phyloP scores from a whole-genome alignment of 441 rosid genomes.

The Euphorbia schlechtendalii region DNA sequence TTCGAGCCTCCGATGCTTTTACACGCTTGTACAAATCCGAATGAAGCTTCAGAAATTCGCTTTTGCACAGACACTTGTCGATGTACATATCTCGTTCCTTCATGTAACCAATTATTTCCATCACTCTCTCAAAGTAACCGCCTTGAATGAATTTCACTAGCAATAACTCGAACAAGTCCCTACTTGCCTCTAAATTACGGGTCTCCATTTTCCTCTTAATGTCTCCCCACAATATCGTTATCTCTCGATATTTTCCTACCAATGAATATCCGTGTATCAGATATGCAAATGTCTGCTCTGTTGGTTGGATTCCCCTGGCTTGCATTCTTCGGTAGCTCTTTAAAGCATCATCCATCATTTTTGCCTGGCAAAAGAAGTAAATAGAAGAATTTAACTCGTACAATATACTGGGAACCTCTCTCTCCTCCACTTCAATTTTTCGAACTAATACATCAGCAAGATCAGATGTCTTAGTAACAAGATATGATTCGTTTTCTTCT shows the following conservation, averaged over 20 bases:
- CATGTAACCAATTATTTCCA: slow-evolving; percentile 62
- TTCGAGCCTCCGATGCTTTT: slow-evolving; percentile 41
- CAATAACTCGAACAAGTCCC: slow-evolving; percentile 64
- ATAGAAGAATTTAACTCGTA: slow-evolving; percentile 65
- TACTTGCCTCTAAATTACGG: slow-evolving; percentile 33
- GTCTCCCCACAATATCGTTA: slow-evolving; percentile 78
- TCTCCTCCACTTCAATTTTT: slow-evolving; percentile 33
- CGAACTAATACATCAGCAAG: slow-evolving; percentile 33
- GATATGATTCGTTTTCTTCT: slow-evolving; percentile 19
- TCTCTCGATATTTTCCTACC: slow-evolving; percentile 51
- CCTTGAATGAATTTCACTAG: slow-evolving; percentile 63
- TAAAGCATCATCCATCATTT: slow-evolving; percentile 70
- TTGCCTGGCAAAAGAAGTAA: slow-evolving; percentile 73
- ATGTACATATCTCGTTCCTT: slow-evolving; percentile 33
- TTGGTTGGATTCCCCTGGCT: slow-evolving; percentile 42
- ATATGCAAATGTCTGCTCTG: slow-evolving; percentile 50
- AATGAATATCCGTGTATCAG: slow-evolving; percentile 49
- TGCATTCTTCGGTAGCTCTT: slow-evolving; percentile 49
- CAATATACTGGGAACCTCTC: slow-evolving; percentile 26
- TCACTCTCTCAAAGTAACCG: slow-evolving; percentile 86
- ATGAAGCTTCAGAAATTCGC: slow-evolving; percentile 65
- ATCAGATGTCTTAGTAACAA: slow-evolving; percentile 28
- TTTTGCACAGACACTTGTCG: slow-evolving; percentile 56
- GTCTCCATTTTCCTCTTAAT: slow-evolving; percentile 47
- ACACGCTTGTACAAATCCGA: slow-evolving; percentile 56